Percentiles rank a stretch among this genome's conserved stretches.
These are phyloP conservation scores for Spinacia oleracea DNA, from an alignment of 179 eudicot genomes.

Conservation along the genomic window DNA sequence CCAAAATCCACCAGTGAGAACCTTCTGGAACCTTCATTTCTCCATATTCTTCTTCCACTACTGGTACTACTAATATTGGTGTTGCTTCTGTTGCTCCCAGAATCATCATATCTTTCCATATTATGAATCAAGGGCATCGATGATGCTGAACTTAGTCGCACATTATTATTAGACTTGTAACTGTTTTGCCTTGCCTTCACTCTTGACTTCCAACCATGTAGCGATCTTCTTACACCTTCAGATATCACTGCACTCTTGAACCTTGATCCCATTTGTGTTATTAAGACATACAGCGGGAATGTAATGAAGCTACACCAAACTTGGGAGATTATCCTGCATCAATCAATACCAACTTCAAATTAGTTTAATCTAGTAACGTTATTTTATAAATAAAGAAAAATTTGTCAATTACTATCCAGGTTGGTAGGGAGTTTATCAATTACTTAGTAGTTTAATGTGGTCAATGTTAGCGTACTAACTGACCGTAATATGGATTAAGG, in stretches of 20 bases:
- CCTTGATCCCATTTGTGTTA: slow-evolving; percentile 77
- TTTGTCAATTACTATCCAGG: too few relatives aligned
- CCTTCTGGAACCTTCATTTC: slow-evolving; percentile 3
- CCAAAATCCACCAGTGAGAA: slow-evolving; percentile 12
- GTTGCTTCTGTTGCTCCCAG: not conserved
- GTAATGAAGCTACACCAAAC: slow-evolving; percentile 81
- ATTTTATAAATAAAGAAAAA: too few relatives aligned
- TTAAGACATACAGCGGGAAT: slow-evolving; percentile 73
- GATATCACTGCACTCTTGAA: slow-evolving; percentile 56
- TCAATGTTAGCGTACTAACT: too few relatives aligned
- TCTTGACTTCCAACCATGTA: slow-evolving; percentile 61
- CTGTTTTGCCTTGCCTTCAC: slow-evolving; percentile 36
- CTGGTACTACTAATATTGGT: not conserved
- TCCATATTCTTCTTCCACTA: slow-evolving; percentile 9
- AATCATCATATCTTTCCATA: not conserved
- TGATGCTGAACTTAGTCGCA: slow-evolving; percentile 12
- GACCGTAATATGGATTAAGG: too few relatives aligned
- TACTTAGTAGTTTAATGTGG: too few relatives aligned
- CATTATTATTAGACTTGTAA: not conserved
- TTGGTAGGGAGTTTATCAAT: too few relatives aligned
- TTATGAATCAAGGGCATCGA: slow-evolving; percentile 25
- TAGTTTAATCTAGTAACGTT: too few relatives aligned
- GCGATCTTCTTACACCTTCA: slow-evolving; percentile 52
- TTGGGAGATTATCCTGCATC: slow-evolving; percentile 60
- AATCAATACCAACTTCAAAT: not conserved